Conservation (phyloP, 257 asterid genomes). For the Fraxinus americana region DNA sequence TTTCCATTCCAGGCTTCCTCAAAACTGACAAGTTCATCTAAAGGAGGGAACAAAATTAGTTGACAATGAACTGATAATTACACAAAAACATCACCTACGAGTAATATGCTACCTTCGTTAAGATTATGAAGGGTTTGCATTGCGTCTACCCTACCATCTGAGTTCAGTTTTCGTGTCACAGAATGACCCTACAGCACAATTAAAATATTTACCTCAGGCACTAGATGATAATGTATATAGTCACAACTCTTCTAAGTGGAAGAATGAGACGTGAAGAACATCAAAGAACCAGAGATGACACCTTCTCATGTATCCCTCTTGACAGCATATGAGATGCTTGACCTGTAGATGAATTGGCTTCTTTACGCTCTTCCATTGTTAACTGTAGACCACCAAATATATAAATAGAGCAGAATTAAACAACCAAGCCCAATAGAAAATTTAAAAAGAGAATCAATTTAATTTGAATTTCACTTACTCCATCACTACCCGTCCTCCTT, state of each 20-base stretch:
- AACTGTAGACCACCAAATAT: conserved; percentile 45
- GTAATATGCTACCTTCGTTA: conserved; percentile 55
- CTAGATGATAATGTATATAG: conserved; percentile 20
- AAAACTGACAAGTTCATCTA: conserved; percentile 75
- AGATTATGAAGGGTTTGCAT: conserved; percentile 87
- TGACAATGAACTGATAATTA: neutral
- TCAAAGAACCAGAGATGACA: conserved; percentile 17
- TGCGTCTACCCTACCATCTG: conserved; percentile 85
- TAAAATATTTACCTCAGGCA: conserved; percentile 17
- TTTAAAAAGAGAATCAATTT: neutral
- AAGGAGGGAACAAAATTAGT: conserved; percentile 16
- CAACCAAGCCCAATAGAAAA: neutral
- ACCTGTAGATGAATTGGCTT: conserved; percentile 84
- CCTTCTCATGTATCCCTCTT: conserved; percentile 83
- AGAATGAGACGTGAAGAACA: neutral
- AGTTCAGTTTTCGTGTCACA: conserved; percentile 65
- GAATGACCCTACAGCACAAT: conserved; percentile 78
- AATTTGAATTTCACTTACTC: conserved; percentile 56
- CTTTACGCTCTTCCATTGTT: conserved; percentile 79
- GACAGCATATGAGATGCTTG: conserved; percentile 77
- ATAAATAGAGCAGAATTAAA: conserved; percentile 3
- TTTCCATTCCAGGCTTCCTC: conserved; percentile 80
- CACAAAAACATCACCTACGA: neutral
- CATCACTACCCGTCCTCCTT: conserved; percentile 78
- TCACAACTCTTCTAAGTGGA: neutral